Evolutionary conservation across 2,329 filamentous ascomycete species (phyloP).

Genomic region (Talaromyces sp.): DNA sequence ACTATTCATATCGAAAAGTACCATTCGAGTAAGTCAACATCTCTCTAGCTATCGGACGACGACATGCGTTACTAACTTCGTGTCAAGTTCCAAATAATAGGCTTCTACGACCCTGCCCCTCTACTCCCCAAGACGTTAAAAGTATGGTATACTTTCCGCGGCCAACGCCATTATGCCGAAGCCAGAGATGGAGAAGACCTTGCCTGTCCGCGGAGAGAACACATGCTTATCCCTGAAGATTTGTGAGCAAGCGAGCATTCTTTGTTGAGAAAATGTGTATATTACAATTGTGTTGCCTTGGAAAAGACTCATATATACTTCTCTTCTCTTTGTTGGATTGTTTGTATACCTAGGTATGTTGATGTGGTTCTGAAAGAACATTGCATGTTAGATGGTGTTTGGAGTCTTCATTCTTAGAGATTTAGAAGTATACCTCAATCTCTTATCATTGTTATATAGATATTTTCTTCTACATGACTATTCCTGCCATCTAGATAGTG

Average conservation of each 20-base stretch:
- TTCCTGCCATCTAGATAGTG: not conserved
- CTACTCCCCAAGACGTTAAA: conserved; percentile 41
- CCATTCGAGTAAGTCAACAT: conserved; percentile 34
- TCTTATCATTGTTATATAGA: not conserved
- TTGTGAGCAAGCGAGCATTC: conserved; percentile 8
- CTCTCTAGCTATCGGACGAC: not conserved
- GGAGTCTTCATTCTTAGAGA: not conserved
- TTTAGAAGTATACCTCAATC: not conserved
- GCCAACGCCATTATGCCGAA: conserved; percentile 40
- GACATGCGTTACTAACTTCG: conserved; percentile 16
- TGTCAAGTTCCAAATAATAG: conserved; percentile 42
- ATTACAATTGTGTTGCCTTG: not conserved
- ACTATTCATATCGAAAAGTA: conserved; percentile 37
- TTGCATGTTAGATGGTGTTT: conserved; percentile 13
- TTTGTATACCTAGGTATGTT: not conserved
- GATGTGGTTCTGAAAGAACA: not conserved
- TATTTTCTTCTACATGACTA: not conserved
- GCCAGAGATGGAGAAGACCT: conserved; percentile 38
- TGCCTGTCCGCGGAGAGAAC: conserved; percentile 41
- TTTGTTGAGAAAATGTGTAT: not conserved
- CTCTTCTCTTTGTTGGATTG: conserved; percentile 6
- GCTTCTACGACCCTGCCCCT: conserved; percentile 47
- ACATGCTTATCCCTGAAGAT: conserved; percentile 25
- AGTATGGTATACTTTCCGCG: conserved; percentile 44
- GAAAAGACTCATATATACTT: not conserved